Evolutionary conservation across 441 rosid species (phyloP).

Genomic region (Euphorbia corollata): DNA sequence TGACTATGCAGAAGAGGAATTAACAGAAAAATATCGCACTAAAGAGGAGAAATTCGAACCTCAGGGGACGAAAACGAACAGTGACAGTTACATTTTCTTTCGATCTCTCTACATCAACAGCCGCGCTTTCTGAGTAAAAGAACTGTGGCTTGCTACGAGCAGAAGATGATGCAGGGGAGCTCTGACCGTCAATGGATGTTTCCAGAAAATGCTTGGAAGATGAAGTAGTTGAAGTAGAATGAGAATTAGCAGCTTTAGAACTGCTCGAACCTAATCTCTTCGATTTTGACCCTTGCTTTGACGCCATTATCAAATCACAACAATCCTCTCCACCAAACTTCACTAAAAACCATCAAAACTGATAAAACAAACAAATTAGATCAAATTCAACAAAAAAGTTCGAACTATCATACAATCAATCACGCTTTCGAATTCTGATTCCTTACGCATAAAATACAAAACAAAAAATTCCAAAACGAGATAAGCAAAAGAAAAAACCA

Average conservation of each 20-base stretch:
- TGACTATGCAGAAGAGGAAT: background rate
- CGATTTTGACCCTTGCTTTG: constrained; percentile 55
- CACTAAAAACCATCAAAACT: background rate
- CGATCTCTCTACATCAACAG: constrained; percentile 42
- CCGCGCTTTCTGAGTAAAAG: constrained; percentile 48
- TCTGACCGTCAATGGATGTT: constrained; percentile 77
- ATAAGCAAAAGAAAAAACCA: constrained; percentile 9
- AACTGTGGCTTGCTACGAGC: constrained; percentile 77
- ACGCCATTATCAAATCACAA: constrained; percentile 51
- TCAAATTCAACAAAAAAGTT: background rate
- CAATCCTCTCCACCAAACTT: constrained; percentile 16
- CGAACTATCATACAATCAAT: background rate
- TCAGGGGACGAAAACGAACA: constrained; percentile 94
- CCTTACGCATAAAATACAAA: constrained; percentile 19
- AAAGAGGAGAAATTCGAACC: constrained; percentile 33
- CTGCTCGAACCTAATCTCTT: constrained; percentile 39
- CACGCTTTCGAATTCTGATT: constrained; percentile 4
- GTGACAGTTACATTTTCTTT: constrained; percentile 95
- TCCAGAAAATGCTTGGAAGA: constrained; percentile 74
- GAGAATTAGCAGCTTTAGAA: constrained; percentile 65
- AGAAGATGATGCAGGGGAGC: constrained; percentile 94
- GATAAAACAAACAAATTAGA: constrained; percentile 1
- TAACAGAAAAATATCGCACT: background rate
- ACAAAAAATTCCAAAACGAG: background rate
- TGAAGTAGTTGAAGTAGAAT: constrained; percentile 80